phyloP scores from a whole-genome alignment of 2,329 filamentous ascomycete genomes.

The Monilinia aucupariae region DNA sequence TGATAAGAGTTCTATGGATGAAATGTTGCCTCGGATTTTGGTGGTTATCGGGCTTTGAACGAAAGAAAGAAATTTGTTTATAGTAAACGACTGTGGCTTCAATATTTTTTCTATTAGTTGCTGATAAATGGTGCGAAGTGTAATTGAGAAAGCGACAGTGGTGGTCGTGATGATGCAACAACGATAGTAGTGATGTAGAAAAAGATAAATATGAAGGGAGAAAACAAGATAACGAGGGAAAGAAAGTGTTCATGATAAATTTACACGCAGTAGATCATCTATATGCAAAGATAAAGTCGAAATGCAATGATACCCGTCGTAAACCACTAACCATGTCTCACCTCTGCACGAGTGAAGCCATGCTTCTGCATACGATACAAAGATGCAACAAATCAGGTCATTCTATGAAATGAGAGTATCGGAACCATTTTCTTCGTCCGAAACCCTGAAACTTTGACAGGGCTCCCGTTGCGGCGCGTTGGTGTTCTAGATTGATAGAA shows the following conservation, averaged over 20 bases:
- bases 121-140: not conserved
- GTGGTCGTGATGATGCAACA: not conserved
- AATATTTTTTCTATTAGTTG: not conserved
- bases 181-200: not conserved
- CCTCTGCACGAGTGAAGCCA: not conserved
- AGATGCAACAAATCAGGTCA: not conserved
- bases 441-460: not conserved
- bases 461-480: not conserved
- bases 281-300: conserved; percentile 12
- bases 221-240: not conserved
- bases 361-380: not conserved
- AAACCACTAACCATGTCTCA: not conserved
- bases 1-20: conserved; percentile 2
- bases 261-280: not conserved
- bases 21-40: not conserved
- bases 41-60: not conserved
- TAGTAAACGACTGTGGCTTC: not conserved
- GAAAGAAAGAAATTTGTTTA: not conserved
- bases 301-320: not conserved
- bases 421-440: not conserved
- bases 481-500: not conserved
- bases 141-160: conserved; percentile 12
- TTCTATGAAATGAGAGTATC: not conserved
- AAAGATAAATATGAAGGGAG: not conserved
- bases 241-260: not conserved